Evolutionary conservation across 192 early-diverging fungal genomes (phyloP), one percentile per base, ranked within the genome.

Genomic region (Coemansia sp.): DNA sequence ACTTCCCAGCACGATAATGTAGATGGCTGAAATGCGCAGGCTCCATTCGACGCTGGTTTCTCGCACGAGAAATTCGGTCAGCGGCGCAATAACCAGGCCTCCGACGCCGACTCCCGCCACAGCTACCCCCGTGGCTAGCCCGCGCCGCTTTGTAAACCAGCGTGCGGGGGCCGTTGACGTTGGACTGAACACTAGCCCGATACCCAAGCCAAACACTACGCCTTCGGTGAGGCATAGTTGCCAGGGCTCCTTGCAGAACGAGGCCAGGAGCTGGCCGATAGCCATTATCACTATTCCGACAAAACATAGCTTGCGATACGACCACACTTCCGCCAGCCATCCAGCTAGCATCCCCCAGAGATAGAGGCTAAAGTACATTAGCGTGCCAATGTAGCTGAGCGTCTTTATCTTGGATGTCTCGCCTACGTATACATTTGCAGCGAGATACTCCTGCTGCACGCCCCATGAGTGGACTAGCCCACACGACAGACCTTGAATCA

Each of bases 101-200:
- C 89, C 89, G 18, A 86, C 72, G 10, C 89, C 89, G 5, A 87
- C 85, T 1, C 89, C 89, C 2, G 86, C 79, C 1, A 91, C 87
- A 1, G 88, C 85, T 33, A 90, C 72, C 0, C 89, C 89, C 14
- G 86, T 89, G 0, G 86, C 89, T 16, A 91, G 59, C 0, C 85
- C 85, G 23, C 89, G 84, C 16, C 72, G 68, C 28, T 69, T 78
- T 21, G 68, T 79, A 62, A 89, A 91, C 86, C 85, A 91, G 56
- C 88, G 84, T 2, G 86, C 79, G 2, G 89, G 87, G 12, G 87
- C 69, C 3, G 84, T 81, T 5, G 88, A 77, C 12, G 84, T 84
- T 5, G 88, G 84, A 13, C 84, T 83, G 45, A 84, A 91, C 10
- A 83, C 79, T 35, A 90, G 59, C 39, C 81, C 82, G 25, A 66